Conservation (phyloP, 2,329 filamentous ascomycete genomes). For the Alternaria sp. region DNA sequence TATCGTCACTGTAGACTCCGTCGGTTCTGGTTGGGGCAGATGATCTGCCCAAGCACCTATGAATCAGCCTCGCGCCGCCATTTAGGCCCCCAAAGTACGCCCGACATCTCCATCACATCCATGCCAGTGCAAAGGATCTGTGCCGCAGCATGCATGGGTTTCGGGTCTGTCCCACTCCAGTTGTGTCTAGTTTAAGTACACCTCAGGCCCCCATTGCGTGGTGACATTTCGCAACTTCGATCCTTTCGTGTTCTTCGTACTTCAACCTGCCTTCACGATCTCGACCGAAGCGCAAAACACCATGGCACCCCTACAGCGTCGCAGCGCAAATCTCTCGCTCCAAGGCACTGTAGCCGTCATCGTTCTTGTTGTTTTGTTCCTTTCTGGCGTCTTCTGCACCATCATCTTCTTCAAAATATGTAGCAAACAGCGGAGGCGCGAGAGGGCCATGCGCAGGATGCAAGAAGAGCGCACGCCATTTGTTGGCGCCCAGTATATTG, state of each 20-base stretch:
- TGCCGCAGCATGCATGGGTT: neutral
- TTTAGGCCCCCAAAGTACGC: constrained; percentile 15
- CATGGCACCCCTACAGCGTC: constrained; percentile 20
- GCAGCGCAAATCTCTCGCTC: constrained; percentile 7
- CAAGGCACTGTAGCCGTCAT: constrained; percentile 5
- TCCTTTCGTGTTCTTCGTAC: neutral
- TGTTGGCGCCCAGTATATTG: constrained; percentile 1
- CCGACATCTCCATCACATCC: constrained; percentile 1
- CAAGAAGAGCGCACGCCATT: constrained; percentile 15
- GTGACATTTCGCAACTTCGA: neutral
- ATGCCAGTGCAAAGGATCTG: constrained; percentile 3
- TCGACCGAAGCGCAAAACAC: neutral
- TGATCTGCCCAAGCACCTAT: neutral
- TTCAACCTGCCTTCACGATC: neutral
- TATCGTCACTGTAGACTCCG: neutral
- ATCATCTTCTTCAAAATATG: constrained; percentile 15
- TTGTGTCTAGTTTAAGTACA: neutral
- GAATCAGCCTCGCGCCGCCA: constrained; percentile 1
- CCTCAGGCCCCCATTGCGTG: neutral
- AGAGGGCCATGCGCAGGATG: constrained; percentile 14
- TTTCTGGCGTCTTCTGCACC: constrained; percentile 9
- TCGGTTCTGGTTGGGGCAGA: neutral
- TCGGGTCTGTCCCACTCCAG: neutral
- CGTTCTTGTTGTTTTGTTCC: constrained; percentile 1
- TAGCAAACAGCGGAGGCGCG: constrained; percentile 17